A percentile compares a stretch with the other conserved stretches of the same genome.
These are phyloP conservation scores for Phytopythium montanum DNA, from an alignment of 352 stramenopile genomes.

Conservation along the genomic window DNA sequence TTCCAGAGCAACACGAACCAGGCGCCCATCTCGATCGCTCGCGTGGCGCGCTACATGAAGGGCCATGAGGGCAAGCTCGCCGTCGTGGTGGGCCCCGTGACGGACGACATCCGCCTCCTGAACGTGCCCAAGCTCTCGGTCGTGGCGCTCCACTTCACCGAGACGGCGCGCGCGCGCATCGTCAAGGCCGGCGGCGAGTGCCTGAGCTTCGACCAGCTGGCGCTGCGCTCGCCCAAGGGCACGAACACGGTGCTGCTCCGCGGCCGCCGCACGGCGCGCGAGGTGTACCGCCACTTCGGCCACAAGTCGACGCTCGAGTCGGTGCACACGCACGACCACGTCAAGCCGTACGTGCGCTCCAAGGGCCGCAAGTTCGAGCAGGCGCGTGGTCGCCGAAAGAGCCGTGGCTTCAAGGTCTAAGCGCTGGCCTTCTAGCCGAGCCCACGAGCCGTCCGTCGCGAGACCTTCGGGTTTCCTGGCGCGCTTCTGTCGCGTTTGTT, in stretches of 20 bases:
- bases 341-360: conserved; percentile 98
- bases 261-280: conserved; percentile 95
- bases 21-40: conserved; percentile 95
- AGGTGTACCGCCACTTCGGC: conserved; percentile 98
- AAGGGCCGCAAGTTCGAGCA: conserved; percentile 99
- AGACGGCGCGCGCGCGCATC: conserved; percentile 97
- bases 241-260: conserved; percentile 98
- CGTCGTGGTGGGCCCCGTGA: conserved; percentile 98
- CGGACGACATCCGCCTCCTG: conserved; percentile 98
- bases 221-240: conserved; percentile 96
- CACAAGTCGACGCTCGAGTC: conserved; percentile 96
- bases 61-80: conserved; percentile 98
- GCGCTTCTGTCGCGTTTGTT: conserved; percentile 11
- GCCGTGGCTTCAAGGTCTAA: conserved; percentile 99
- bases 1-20: conserved; percentile 99
- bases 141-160: conserved; percentile 97
- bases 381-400: conserved; percentile 98
- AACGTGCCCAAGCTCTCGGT: conserved; percentile 96
- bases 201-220: conserved; percentile 99
- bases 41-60: conserved; percentile 98
- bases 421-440: conserved; percentile 13
- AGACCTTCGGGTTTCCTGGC: conserved; percentile 8
- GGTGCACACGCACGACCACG: conserved; percentile 97
- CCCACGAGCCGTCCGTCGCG: conserved; percentile 5
- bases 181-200: conserved; percentile 97